Evolutionary conservation across 345 rosid genomes (phyloP).

Genomic region (Moricandia arvensis): DNA sequence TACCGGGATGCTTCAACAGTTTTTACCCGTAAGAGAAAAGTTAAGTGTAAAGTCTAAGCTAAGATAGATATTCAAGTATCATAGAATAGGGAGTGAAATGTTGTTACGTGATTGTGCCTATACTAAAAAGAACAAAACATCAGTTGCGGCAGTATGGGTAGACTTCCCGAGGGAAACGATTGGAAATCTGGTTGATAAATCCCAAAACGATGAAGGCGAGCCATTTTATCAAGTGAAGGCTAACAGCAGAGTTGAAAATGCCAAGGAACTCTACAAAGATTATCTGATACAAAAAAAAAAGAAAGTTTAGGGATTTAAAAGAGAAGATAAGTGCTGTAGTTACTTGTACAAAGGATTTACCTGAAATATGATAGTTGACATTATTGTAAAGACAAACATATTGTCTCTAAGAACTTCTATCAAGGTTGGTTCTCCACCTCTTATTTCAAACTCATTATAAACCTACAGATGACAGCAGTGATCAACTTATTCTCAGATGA

Average conservation of each 20-base stretch:
- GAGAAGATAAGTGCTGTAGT: neutral
- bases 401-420: constrained; percentile 60
- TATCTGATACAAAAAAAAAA: constrained; percentile 40
- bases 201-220: constrained; percentile 45
- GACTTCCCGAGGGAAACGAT: neutral
- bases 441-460: constrained; percentile 72
- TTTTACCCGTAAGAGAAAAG: no score
- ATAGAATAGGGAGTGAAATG: no score
- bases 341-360: constrained; percentile 32
- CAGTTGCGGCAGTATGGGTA: neutral
- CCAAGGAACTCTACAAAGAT: constrained; percentile 56
- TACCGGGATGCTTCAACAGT: no score
- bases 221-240: constrained; percentile 60
- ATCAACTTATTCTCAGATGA: neutral
- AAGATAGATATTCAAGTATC: no score
- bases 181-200: constrained; percentile 33
- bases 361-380: constrained; percentile 55
- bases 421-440: constrained; percentile 62
- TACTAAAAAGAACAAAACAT: no score
- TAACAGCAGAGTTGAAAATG: constrained; percentile 48
- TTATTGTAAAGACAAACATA: constrained; percentile 58
- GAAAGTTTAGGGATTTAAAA: neutral
- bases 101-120: no score
- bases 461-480: neutral
- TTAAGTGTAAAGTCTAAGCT: no score